phyloP scores from a whole-genome alignment of 306 rosid species.

The Trifolium fragiferum region DNA sequence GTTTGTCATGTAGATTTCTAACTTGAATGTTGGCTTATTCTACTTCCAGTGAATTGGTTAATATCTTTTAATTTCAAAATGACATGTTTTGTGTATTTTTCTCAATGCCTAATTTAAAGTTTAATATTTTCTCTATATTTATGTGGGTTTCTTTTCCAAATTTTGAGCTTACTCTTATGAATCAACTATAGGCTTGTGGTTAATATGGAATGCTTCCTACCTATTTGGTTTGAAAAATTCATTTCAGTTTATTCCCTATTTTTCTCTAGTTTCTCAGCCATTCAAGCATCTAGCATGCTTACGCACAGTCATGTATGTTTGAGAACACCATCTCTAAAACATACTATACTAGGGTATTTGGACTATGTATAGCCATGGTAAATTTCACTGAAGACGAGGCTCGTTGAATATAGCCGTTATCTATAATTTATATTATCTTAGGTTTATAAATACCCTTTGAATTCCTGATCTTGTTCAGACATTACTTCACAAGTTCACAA shows the following conservation, averaged over 20 bases:
- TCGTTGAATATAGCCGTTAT: neutral
- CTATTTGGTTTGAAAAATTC: constrained; percentile 23
- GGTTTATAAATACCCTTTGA: constrained; percentile 5
- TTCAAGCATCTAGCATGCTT: constrained; percentile 29
- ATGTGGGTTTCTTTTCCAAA: neutral
- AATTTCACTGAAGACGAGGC: neutral
- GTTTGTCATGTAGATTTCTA: neutral
- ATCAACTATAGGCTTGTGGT: too few relatives aligned
- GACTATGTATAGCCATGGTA: neutral
- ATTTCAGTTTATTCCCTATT: constrained; percentile 16
- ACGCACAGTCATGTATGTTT: too few relatives aligned
- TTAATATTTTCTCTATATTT: constrained; percentile 33
- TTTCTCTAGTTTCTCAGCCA: neutral
- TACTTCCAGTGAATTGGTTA: constrained; percentile 21
- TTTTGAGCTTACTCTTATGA: too few relatives aligned
- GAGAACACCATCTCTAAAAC: too few relatives aligned
- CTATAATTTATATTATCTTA: constrained; percentile 3
- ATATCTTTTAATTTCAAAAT: constrained; percentile 16
- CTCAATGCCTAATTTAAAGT: constrained; percentile 12
- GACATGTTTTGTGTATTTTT: constrained; percentile 21
- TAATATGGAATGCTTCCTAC: neutral
- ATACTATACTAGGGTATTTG: too few relatives aligned
- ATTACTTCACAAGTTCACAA: neutral
- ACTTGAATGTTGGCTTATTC: constrained; percentile 31
- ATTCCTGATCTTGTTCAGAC: neutral